These are phyloP conservation scores for Pistacia integerrima DNA, from an alignment of 345 rosid genomes.

Conservation along the genomic window DNA sequence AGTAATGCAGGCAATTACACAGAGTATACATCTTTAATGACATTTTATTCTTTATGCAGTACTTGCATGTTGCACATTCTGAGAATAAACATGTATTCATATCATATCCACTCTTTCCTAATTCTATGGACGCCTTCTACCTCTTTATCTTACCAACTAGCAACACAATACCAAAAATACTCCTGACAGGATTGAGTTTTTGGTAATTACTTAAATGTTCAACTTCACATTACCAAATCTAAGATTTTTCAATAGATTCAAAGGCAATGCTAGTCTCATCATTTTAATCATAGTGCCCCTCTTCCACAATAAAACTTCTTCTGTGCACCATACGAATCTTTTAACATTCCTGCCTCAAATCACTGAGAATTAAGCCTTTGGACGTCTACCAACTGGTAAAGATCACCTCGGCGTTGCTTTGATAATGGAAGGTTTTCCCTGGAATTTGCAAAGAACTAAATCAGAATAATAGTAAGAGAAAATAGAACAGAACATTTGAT, in stretches of 20 bases:
- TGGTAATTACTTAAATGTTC: background rate
- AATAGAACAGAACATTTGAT: background rate
- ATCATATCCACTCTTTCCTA: too few species aligned
- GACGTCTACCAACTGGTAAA: conserved; percentile 55
- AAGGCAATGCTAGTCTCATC: background rate
- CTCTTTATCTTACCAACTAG: too few species aligned
- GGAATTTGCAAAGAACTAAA: conserved; percentile 7
- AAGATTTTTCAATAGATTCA: background rate
- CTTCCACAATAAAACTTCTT: background rate
- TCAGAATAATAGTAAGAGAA: background rate
- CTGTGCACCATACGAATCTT: background rate
- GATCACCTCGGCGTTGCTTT: conserved; percentile 56
- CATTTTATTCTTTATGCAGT: too few species aligned
- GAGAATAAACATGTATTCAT: too few species aligned
- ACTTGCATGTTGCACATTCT: too few species aligned
- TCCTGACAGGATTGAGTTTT: background rate
- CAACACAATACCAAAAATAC: background rate
- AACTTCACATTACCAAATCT: background rate
- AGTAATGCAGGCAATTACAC: too few species aligned
- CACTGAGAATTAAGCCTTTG: conserved; percentile 37
- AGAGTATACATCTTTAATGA: background rate
- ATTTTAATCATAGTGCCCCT: background rate
- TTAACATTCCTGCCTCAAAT: background rate
- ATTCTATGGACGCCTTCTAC: too few species aligned
- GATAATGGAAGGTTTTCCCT: conserved; percentile 75